Evolutionary conservation across 352 stramenopile genomes (phyloP).

Genomic region (Pythium folliculosum): DNA sequence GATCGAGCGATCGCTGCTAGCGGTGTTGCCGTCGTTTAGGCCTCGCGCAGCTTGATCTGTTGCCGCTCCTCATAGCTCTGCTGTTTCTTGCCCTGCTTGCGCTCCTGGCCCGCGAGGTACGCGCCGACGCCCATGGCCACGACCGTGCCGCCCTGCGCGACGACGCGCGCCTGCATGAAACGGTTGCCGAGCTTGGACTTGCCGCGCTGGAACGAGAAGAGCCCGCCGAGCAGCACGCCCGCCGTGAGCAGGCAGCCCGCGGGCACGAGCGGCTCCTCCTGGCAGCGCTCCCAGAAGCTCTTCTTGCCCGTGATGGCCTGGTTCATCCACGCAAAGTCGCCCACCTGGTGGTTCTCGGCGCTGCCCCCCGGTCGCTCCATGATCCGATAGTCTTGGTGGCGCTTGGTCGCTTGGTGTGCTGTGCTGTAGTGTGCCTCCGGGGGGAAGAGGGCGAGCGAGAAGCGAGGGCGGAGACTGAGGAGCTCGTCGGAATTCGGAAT

Average conservation of each 20-base stretch:
- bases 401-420: neutral
- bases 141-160: slow-evolving; percentile 69
- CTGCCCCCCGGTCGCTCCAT: slow-evolving; percentile 29
- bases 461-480: too few relatives aligned
- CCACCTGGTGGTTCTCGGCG: slow-evolving; percentile 29
- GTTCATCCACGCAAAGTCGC: slow-evolving; percentile 73
- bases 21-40: neutral
- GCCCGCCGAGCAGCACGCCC: slow-evolving; percentile 62
- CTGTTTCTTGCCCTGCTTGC: slow-evolving; percentile 46
- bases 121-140: slow-evolving; percentile 60
- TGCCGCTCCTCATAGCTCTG: slow-evolving; percentile 72
- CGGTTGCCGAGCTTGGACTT: slow-evolving; percentile 77
- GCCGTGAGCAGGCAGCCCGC: slow-evolving; percentile 67
- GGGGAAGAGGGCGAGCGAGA: neutral
- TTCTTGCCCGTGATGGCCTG: slow-evolving; percentile 58
- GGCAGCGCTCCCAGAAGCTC: slow-evolving; percentile 59
- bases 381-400: neutral
- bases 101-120: slow-evolving; percentile 46
- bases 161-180: slow-evolving; percentile 84
- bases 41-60: slow-evolving; percentile 57
- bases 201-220: slow-evolving; percentile 69
- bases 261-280: slow-evolving; percentile 80
- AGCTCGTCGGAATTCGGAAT: slow-evolving; percentile 30
- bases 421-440: neutral
- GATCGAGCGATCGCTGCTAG: too few relatives aligned